Percentiles rank a stretch among this genome's conserved stretches.
These are phyloP conservation scores for Chrysoporthe cubensis DNA, from an alignment of 2,329 filamentous ascomycete genomes.

Conservation along the genomic window DNA sequence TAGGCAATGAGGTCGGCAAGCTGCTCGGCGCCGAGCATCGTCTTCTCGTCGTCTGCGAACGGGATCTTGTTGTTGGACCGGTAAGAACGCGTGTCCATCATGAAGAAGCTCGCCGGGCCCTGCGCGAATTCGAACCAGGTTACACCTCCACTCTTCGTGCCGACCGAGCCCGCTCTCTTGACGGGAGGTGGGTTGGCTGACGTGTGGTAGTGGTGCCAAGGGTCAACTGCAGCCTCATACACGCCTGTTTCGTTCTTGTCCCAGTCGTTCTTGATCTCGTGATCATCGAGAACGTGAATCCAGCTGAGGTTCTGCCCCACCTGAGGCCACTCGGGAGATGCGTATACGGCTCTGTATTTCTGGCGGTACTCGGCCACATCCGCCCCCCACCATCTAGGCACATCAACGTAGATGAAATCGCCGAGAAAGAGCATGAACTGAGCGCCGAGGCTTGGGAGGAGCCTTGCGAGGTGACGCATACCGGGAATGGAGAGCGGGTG, in stretches of 20 bases:
- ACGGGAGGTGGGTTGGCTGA: conserved; percentile 78
- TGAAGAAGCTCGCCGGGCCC: conserved; percentile 91
- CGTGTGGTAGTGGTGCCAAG: conserved; percentile 86
- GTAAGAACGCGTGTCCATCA: conserved; percentile 89
- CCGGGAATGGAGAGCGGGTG: conserved; percentile 84
- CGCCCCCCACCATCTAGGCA: conserved; percentile 77
- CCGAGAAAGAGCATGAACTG: conserved; percentile 84
- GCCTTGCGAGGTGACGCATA: conserved; percentile 74
- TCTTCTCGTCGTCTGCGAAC: conserved; percentile 68
- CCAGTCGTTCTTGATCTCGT: conserved; percentile 97
- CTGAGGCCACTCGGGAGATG: conserved; percentile 85
- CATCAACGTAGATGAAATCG: conserved; percentile 90
- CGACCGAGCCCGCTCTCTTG: conserved; percentile 48
- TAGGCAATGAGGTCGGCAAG: conserved; percentile 79
- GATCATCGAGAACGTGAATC: conserved; percentile 96
- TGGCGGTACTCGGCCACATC: conserved; percentile 77
- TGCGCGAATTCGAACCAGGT: conserved; percentile 91
- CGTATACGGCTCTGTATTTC: conserved; percentile 95
- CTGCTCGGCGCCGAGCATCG: conserved; percentile 84
- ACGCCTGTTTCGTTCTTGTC: conserved; percentile 78
- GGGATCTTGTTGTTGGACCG: conserved; percentile 69
- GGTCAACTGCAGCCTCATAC: conserved; percentile 78
- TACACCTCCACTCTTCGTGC: conserved; percentile 54
- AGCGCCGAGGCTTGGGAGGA: conserved; percentile 71
- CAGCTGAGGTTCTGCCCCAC: conserved; percentile 83